Percentiles rank a stretch among this genome's conserved stretches.
Evolutionary conservation across 2,329 filamentous ascomycete species (phyloP).

Genomic region (Colletotrichum gigasporum): DNA sequence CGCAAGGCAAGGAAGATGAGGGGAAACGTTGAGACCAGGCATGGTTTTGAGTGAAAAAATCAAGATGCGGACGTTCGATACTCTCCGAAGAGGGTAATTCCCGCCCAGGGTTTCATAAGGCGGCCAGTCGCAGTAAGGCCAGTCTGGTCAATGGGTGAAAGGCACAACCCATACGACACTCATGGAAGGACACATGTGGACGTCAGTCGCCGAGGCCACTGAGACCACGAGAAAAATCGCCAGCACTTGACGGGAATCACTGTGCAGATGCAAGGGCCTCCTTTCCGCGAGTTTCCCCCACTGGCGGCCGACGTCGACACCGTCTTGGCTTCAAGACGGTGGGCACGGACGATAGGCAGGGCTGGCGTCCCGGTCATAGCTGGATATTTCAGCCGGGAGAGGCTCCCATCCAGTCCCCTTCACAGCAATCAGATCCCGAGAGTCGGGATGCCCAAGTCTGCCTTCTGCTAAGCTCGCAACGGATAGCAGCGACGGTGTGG

Average conservation of each 20-base stretch:
- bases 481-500: slow-evolving; percentile 6
- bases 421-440: slow-evolving; percentile 12
- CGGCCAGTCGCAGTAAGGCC: slow-evolving; percentile 13
- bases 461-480: slow-evolving; percentile 30
- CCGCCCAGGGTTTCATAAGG: slow-evolving; percentile 22
- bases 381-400: slow-evolving; percentile 22
- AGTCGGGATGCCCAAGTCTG: not conserved
- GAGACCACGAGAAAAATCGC: not conserved
- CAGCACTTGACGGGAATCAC: not conserved
- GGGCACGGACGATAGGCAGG: not conserved
- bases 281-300: not conserved
- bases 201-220: not conserved
- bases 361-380: slow-evolving; percentile 24
- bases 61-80: not conserved
- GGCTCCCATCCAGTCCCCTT: slow-evolving; percentile 20
- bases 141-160: not conserved
- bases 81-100: too few species aligned
- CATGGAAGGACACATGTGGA: not conserved
- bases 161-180: not conserved
- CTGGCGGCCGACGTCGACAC: slow-evolving; percentile 1
- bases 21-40: not conserved
- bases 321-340: too few species aligned
- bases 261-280: not conserved
- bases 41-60: not conserved
- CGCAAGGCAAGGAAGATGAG: not conserved